phyloP scores from a whole-genome alignment of 192 early-diverging fungal genomes.

The Phlyctochytrium arcticum region DNA sequence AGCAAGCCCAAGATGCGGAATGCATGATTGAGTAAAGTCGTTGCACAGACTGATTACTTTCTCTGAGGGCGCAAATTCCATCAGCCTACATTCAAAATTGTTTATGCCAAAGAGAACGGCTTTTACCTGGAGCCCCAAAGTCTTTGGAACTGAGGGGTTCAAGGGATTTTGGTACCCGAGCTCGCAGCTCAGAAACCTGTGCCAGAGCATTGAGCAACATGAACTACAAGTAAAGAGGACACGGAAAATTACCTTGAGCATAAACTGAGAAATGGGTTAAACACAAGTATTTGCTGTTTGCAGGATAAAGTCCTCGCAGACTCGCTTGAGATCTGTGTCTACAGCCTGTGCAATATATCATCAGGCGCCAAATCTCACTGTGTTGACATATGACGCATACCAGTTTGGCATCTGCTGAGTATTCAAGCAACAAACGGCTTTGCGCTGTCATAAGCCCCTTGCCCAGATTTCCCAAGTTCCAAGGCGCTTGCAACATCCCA shows the following conservation, averaged over 20 bases:
- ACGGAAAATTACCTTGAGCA: slow-evolving; percentile 65
- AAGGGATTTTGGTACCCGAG: slow-evolving; percentile 3
- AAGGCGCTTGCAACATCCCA: slow-evolving; percentile 20
- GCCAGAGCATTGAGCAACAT: slow-evolving; percentile 13
- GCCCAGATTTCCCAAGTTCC: slow-evolving; percentile 29
- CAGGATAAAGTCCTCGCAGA: slow-evolving; percentile 75
- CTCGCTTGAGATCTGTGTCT: slow-evolving; percentile 61
- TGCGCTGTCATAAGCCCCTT: slow-evolving; percentile 26
- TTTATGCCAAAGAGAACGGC: too few species aligned
- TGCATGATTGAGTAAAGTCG: slow-evolving; percentile 50
- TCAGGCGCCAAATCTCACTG: too few species aligned
- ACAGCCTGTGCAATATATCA: slow-evolving; percentile 37
- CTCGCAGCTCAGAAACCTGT: slow-evolving; percentile 10
- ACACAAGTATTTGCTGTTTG: slow-evolving; percentile 59
- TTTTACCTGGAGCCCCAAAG: slow-evolving; percentile 49
- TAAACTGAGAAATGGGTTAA: slow-evolving; percentile 61
- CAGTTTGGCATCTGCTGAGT: slow-evolving; percentile 38
- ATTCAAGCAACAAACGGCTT: slow-evolving; percentile 27
- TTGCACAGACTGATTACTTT: neutral
- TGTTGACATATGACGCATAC: neutral
- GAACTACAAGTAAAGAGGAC: too few species aligned
- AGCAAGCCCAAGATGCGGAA: slow-evolving; percentile 46
- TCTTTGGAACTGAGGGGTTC: slow-evolving; percentile 42
- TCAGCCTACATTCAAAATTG: too few species aligned
- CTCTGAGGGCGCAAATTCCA: slow-evolving; percentile 6